Conservation (phyloP, 2,329 filamentous ascomycete species). For the Cercospora zeae-maydis region DNA sequence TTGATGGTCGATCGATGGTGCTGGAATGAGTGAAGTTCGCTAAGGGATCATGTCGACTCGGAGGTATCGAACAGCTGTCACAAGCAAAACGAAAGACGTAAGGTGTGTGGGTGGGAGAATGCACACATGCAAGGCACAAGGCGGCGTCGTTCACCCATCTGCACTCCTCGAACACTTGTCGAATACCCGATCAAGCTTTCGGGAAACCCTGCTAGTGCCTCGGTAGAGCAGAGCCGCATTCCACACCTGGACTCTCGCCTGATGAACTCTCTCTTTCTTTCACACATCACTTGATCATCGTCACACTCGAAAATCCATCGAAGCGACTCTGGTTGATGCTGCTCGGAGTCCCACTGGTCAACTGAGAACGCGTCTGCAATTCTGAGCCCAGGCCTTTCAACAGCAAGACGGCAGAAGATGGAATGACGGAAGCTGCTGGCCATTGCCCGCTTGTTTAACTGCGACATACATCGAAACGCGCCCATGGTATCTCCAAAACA, state of each 20-base stretch:
- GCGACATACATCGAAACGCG: not conserved
- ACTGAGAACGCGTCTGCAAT: not conserved
- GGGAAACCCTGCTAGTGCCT: slow-evolving; percentile 6
- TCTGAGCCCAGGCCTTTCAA: not conserved
- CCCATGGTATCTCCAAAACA: not conserved
- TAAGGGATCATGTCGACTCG: slow-evolving; percentile 2
- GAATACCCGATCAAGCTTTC: slow-evolving; percentile 6
- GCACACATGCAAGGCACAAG: not conserved
- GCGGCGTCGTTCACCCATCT: not conserved
- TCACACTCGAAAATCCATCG: not conserved
- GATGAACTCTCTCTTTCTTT: not conserved
- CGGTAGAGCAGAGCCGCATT: slow-evolving; percentile 7
- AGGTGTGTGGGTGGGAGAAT: not conserved
- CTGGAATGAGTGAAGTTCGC: not conserved
- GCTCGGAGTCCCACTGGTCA: not conserved
- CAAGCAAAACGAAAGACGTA: not conserved
- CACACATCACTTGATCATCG: not conserved
- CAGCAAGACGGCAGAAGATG: not conserved
- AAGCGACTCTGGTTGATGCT: not conserved
- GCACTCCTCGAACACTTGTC: not conserved
- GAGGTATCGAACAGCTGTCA: not conserved
- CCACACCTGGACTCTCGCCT: not conserved
- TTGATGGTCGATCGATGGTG: slow-evolving; percentile 14
- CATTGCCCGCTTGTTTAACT: not conserved
- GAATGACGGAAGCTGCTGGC: not conserved